phyloP scores from a whole-genome alignment of 2,329 filamentous ascomycete species.

The Esteya vermicola region DNA sequence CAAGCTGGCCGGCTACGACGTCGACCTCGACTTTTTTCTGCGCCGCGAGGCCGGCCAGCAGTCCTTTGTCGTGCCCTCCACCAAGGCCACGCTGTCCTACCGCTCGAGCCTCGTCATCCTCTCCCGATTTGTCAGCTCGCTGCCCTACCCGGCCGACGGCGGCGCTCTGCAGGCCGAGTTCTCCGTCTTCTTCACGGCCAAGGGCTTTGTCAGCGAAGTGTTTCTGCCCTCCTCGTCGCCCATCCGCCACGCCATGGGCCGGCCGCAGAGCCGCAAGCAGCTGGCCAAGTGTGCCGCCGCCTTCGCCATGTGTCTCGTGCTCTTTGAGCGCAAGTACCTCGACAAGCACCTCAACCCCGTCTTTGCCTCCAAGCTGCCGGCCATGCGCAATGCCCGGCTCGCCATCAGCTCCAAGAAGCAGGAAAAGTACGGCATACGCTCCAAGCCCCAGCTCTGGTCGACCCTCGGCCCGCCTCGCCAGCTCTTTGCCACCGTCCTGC shows the following conservation, averaged over 20 bases:
- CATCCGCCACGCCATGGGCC: constrained; percentile 50
- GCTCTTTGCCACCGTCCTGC: constrained; percentile 49
- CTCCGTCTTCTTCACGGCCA: constrained; percentile 32
- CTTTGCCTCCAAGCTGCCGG: constrained; percentile 56
- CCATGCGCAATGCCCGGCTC: constrained; percentile 74
- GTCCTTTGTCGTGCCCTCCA: constrained; percentile 45
- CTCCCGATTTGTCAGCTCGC: constrained; percentile 55
- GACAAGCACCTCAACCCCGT: constrained; percentile 62
- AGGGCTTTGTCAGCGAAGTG: constrained; percentile 62
- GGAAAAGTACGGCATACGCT: constrained; percentile 59
- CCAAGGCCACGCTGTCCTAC: constrained; percentile 69
- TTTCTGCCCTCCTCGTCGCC: constrained; percentile 64
- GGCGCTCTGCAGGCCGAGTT: constrained; percentile 38
- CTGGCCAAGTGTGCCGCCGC: constrained; percentile 80
- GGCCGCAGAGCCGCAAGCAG: constrained; percentile 51
- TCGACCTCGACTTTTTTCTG: constrained; percentile 40
- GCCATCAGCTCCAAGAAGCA: constrained; percentile 70
- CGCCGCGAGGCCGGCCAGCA: constrained; percentile 33
- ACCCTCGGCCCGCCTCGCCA: constrained; percentile 27
- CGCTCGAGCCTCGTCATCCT: constrained; percentile 58
- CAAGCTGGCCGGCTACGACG: constrained; percentile 45
- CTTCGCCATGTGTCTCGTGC: constrained; percentile 62
- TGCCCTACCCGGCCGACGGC: constrained; percentile 34
- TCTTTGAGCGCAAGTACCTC: constrained; percentile 53
- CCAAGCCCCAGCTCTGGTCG: constrained; percentile 67